Base-by-base conservation (phyloP, 345 rosid genomes). In the Trapa bicornis region DNA sequence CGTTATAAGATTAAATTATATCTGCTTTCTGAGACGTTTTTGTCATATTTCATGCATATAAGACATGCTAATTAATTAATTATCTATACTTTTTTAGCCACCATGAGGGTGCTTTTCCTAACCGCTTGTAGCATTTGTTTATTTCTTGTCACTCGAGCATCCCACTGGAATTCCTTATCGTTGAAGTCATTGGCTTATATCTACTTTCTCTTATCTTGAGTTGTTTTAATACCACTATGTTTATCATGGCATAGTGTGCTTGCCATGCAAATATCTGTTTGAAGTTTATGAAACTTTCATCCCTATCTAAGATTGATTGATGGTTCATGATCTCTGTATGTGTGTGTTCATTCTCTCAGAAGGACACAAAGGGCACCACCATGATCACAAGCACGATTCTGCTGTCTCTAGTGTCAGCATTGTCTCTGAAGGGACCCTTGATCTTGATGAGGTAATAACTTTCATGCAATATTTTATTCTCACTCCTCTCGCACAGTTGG, bases 341-440 rank as follows among this genome's bases (percentile, higher is more conserved):
- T 41, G 43, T 39, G 42, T 39, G 42, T 17, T 16, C 43, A 37
- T 43, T 2, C 14, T 57, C 48, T 67, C 76, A 84, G 83, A 77
- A 64, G 80, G 78, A 62, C 81, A 78, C 61, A 66, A 73, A 54
- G 82, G 74, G 71, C 89, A 83, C 62, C 61, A 67, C 72, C 89
- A 88, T 73, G 79, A 83, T 42, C 89, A 85, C 72, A 69, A 74
- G 36, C 96, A 86, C 73, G 96, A 89, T 75, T 75, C 89, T 75
- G 76, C 85, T 13, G 87, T 86, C 58, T 84, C 96, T 33, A 86
- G 90, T 72, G 84, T 86, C 61, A 85, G 87, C 67, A 86, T 83
- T 68, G 84, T 89, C 38, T 79, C 82, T 3, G 90, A 83, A 77
- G 92, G 92, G 72, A 80, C 73, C 45, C 87, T 89, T 69, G 96